These are phyloP conservation scores for Spergularia marina DNA, from an alignment of 148 eudicot species.

Conservation along the genomic window DNA sequence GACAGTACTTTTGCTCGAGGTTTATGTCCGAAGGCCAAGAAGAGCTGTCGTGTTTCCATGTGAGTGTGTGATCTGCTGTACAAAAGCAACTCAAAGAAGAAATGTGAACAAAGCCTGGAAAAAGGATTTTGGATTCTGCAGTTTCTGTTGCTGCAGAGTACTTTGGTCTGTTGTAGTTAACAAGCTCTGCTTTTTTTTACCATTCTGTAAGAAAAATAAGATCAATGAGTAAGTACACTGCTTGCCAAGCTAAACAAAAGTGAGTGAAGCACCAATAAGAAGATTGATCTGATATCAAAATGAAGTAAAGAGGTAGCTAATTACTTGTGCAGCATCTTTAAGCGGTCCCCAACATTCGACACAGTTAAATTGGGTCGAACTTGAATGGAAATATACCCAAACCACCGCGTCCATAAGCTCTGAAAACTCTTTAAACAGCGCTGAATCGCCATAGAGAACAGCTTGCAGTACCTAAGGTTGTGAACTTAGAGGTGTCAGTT, in stretches of 20 bases:
- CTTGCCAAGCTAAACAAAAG: background rate
- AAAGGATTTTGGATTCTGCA: constrained; percentile 63
- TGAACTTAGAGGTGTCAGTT: background rate
- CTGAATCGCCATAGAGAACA: constrained; percentile 69
- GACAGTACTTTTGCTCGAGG: background rate
- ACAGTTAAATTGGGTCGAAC: constrained; percentile 64
- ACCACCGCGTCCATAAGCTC: constrained; percentile 72
- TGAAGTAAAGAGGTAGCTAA: background rate
- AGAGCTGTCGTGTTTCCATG: constrained; percentile 9
- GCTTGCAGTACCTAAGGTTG: constrained; percentile 68
- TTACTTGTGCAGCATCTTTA: constrained; percentile 78
- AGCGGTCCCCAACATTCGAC: constrained; percentile 85
- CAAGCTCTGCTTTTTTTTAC: constrained; percentile 31
- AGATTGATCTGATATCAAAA: background rate
- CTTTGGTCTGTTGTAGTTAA: constrained; percentile 32
- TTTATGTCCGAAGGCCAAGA: background rate
- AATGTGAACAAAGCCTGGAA: constrained; percentile 73
- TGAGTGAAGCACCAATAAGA: background rate
- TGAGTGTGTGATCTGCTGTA: constrained; percentile 26
- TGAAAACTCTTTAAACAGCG: constrained; percentile 54
- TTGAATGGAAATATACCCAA: constrained; percentile 83
- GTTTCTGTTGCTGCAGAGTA: constrained; percentile 27
- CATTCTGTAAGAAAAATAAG: constrained; percentile 35
- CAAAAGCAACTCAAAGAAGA: constrained; percentile 49
- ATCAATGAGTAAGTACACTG: background rate